Conservation (phyloP, 495 filamentous ascomycete species). For the Articulospora tetracladia region DNA sequence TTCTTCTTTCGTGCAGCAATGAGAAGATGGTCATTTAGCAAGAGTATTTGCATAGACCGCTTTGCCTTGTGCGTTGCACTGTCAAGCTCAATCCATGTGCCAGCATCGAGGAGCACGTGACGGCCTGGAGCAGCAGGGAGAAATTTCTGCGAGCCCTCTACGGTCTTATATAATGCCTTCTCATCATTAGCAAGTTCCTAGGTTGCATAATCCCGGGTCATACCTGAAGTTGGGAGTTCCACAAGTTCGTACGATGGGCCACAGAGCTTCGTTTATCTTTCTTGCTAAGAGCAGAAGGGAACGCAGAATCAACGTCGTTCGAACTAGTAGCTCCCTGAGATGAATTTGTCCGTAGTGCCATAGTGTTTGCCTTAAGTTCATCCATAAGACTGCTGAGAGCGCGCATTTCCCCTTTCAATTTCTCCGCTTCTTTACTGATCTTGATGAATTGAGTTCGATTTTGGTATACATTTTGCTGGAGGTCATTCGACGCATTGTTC, state of each 20-base stretch:
- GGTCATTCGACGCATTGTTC: slow-evolving; percentile 76
- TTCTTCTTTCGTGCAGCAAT: slow-evolving; percentile 89
- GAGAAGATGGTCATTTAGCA: slow-evolving; percentile 93
- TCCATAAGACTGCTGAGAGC: slow-evolving; percentile 82
- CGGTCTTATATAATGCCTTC: slow-evolving; percentile 80
- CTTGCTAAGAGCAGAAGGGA: slow-evolving; percentile 52
- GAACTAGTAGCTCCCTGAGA: slow-evolving; percentile 27
- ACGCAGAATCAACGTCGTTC: slow-evolving; percentile 31
- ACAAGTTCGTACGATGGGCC: slow-evolving; percentile 91
- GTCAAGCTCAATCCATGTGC: slow-evolving; percentile 92
- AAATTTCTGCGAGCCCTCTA: slow-evolving; percentile 96
- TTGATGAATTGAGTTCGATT: slow-evolving; percentile 99
- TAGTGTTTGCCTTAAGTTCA: slow-evolving; percentile 72
- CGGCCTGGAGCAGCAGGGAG: slow-evolving; percentile 86
- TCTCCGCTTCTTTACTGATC: slow-evolving; percentile 98
- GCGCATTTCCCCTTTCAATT: slow-evolving; percentile 94
- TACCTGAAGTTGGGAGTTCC: slow-evolving; percentile 76
- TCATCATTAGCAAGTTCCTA: slow-evolving; percentile 5
- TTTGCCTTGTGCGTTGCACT: slow-evolving; percentile 93
- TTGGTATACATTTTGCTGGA: slow-evolving; percentile 96
- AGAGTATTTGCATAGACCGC: slow-evolving; percentile 78
- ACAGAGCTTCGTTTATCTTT: slow-evolving; percentile 75
- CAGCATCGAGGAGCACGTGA: slow-evolving; percentile 86
- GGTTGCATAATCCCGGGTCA: slow-evolving; percentile 11
- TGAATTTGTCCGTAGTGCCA: slow-evolving; percentile 68